These are phyloP conservation scores for Terfezia boudieri DNA, from an alignment of 495 filamentous ascomycete genomes.

Conservation along the genomic window DNA sequence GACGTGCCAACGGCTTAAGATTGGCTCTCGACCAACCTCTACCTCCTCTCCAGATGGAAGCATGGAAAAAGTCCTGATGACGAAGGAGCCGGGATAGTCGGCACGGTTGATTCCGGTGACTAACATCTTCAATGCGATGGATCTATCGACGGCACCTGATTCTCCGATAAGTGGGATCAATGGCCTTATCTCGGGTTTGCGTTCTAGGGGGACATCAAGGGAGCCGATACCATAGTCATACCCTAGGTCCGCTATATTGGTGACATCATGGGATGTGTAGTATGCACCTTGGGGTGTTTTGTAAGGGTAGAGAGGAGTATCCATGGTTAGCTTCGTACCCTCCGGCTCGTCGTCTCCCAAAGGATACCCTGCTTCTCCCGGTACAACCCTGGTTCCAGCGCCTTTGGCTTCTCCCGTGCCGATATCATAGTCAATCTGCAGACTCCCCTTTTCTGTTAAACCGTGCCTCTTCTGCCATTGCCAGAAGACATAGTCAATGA, in stretches of 20 bases:
- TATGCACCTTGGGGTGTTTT: not conserved
- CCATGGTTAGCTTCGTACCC: slow-evolving; percentile 1
- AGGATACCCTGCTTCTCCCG: slow-evolving; percentile 1
- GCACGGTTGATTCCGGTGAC: slow-evolving; percentile 7
- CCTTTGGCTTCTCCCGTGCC: slow-evolving; percentile 6
- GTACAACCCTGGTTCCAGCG: not conserved
- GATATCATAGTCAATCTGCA: slow-evolving; percentile 3
- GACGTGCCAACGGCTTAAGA: slow-evolving; percentile 14
- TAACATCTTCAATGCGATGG: not conserved
- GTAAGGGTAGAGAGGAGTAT: slow-evolving; percentile 11
- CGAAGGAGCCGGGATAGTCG: slow-evolving; percentile 8
- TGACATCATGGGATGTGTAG: slow-evolving; percentile 3
- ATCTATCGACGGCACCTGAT: not conserved
- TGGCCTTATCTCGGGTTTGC: not conserved
- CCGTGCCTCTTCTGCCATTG: slow-evolving; percentile 15
- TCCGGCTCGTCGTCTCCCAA: not conserved
- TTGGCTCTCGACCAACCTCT: slow-evolving; percentile 6
- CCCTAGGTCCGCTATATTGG: slow-evolving; percentile 4
- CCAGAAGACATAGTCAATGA: slow-evolving; percentile 19
- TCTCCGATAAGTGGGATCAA: not conserved
- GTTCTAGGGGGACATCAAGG: not conserved
- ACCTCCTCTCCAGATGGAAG: not conserved
- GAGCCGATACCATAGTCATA: slow-evolving; percentile 2
- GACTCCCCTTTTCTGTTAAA: not conserved
- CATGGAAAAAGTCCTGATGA: slow-evolving; percentile 4